phyloP scores from a whole-genome alignment of 2,329 filamentous ascomycete species.

The Diplodia mutila region DNA sequence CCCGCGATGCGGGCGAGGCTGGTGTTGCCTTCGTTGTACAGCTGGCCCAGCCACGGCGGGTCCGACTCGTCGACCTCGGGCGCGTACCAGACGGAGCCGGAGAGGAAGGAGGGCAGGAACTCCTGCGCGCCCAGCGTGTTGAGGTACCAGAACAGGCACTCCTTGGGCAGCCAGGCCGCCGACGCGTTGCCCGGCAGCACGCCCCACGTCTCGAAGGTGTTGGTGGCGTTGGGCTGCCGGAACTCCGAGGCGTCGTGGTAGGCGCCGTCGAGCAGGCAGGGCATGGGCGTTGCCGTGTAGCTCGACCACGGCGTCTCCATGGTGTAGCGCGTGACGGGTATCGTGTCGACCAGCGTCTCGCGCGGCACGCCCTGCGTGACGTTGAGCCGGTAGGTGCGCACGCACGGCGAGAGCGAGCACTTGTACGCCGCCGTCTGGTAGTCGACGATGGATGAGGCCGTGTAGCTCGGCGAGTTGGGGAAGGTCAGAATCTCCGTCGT shows the following conservation, averaged over 20 bases:
- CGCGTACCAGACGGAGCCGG: neutral
- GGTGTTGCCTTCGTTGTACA: neutral
- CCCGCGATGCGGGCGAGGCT: neutral
- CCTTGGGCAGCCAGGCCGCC: neutral
- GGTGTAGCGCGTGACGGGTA: neutral
- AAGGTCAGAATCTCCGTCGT: neutral
- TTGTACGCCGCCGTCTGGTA: neutral
- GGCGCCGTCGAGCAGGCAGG: neutral
- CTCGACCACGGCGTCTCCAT: neutral
- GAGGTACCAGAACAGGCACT: neutral
- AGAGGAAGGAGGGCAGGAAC: neutral
- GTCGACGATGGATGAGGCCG: neutral
- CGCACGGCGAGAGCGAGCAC: constrained; percentile 3
- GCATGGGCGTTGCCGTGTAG: neutral
- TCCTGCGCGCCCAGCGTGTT: neutral
- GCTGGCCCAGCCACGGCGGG: neutral
- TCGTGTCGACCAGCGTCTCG: neutral
- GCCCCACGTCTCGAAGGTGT: neutral
- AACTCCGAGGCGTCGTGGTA: neutral
- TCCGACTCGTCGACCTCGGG: neutral
- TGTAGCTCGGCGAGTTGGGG: neutral
- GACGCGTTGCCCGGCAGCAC: neutral
- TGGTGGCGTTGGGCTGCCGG: neutral
- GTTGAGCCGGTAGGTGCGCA: constrained; percentile 1
- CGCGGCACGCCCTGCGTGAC: neutral